Evolutionary conservation across 441 rosid genomes (phyloP).

Genomic region (Biscutella auriculata): DNA sequence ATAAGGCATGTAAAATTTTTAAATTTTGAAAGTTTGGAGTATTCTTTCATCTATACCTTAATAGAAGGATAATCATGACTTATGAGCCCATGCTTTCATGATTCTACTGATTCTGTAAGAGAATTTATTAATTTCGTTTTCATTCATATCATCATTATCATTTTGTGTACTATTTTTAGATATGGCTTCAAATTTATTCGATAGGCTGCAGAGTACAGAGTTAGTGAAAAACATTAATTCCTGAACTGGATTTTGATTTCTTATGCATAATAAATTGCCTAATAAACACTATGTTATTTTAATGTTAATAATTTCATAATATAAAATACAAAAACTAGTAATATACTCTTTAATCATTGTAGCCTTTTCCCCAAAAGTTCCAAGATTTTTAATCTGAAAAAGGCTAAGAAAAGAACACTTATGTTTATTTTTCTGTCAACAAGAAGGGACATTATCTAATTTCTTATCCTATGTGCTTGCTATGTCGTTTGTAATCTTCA

Average conservation of each 20-base stretch:
- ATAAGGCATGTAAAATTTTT: conserved; percentile 1
- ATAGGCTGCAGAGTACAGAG: conserved; percentile 11
- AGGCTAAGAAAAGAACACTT: too few species aligned
- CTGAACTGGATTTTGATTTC: too few species aligned
- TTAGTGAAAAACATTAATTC: conserved; percentile 14
- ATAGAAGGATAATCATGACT: conserved; percentile 11
- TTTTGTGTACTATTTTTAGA: neutral
- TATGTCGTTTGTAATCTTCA: too few species aligned
- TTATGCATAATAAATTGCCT: conserved; percentile 1
- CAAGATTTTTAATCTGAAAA: neutral
- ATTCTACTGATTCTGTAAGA: conserved; percentile 1
- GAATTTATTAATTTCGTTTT: neutral
- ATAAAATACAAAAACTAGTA: neutral
- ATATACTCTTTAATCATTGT: conserved; percentile 13
- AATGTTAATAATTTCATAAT: neutral
- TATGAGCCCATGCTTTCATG: conserved; percentile 12
- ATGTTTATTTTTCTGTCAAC: too few species aligned
- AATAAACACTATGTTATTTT: neutral
- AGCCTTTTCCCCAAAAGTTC: neutral
- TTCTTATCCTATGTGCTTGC: too few species aligned
- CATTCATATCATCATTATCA: neutral
- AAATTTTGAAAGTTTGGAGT: conserved; percentile 13
- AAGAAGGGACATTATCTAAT: too few species aligned
- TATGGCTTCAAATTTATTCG: conserved; percentile 11
- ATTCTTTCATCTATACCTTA: neutral